Conservation (phyloP, 2,329 filamentous ascomycete species). For the Aplosporella prunicola region DNA sequence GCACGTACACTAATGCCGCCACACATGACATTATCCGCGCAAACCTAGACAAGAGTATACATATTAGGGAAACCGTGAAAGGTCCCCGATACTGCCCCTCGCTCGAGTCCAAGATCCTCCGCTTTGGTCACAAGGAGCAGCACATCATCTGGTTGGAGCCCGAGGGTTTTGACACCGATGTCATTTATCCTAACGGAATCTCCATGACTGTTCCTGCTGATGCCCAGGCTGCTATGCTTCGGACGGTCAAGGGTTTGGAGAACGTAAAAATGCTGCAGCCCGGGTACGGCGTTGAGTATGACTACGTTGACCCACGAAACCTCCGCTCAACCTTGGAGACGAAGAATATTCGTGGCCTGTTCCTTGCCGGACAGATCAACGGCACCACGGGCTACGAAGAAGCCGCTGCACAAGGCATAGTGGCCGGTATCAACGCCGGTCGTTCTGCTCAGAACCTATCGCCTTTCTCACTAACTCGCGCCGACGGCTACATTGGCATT, state of each 20-base stretch:
- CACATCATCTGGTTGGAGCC: constrained; percentile 97
- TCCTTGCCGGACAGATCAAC: constrained; percentile 93
- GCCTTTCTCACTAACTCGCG: constrained; percentile 61
- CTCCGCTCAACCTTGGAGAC: constrained; percentile 87
- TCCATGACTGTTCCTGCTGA: constrained; percentile 93
- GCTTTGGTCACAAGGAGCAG: constrained; percentile 67
- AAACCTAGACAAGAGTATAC: constrained; percentile 92
- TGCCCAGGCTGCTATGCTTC: constrained; percentile 75
- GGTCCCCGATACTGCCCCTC: constrained; percentile 94
- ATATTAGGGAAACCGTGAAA: constrained; percentile 90
- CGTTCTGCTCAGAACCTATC: constrained; percentile 59
- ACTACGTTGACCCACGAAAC: constrained; percentile 90
- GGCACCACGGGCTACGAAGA: constrained; percentile 98
- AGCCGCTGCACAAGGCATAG: constrained; percentile 82
- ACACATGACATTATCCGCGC: constrained; percentile 76
- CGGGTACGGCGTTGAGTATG: constrained; percentile 96
- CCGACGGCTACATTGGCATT: constrained; percentile 93
- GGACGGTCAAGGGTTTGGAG: constrained; percentile 79
- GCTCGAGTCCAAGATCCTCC: constrained; percentile 84
- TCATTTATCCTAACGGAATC: constrained; percentile 93
- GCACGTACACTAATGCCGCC: constrained; percentile 74
- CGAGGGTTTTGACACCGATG: constrained; percentile 80
- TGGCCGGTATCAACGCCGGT: constrained; percentile 91
- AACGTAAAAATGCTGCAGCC: constrained; percentile 86
- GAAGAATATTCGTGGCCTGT: constrained; percentile 80